Percentiles rank a stretch among this genome's conserved stretches.
Conservation (phyloP, 495 filamentous ascomycete genomes). For the Aspergillus sparsus region DNA sequence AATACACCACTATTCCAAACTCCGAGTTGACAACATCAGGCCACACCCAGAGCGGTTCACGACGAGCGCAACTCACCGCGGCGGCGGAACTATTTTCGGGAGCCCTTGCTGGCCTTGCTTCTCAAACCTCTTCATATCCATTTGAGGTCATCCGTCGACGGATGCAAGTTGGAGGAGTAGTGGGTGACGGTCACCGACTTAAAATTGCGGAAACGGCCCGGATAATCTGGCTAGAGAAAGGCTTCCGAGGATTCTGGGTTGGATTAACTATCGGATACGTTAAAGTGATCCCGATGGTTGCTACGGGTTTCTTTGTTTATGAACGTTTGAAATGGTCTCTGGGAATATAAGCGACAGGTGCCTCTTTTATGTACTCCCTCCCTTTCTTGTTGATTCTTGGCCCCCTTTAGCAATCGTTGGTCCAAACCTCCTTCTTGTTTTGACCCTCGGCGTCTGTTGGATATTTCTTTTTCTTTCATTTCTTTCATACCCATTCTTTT, state of each 20-base stretch:
- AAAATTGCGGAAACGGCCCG: constrained; percentile 75
- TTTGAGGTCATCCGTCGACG: constrained; percentile 87
- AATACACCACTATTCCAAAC: constrained; percentile 64
- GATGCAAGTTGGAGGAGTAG: constrained; percentile 95
- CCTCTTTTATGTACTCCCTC: constrained; percentile 3
- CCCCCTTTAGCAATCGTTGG: background rate
- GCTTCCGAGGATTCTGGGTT: constrained; percentile 84
- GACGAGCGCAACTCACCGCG: constrained; percentile 56
- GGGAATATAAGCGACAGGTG: constrained; percentile 52
- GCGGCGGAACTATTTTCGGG: constrained; percentile 81
- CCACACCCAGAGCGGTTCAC: constrained; percentile 28
- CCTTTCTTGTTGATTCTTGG: background rate
- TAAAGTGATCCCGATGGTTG: constrained; percentile 90
- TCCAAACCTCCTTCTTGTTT: background rate
- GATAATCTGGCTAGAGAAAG: constrained; percentile 72
- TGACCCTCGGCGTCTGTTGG: constrained; percentile 10
- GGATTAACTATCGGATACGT: constrained; percentile 92
- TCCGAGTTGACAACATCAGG: constrained; percentile 27
- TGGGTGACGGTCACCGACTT: constrained; percentile 81
- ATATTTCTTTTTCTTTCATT: constrained; percentile 9
- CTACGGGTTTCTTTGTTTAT: constrained; percentile 76
- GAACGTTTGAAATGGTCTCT: constrained; percentile 76
- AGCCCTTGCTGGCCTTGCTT: constrained; percentile 80
- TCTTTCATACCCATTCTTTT: constrained; percentile 26
- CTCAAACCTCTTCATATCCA: constrained; percentile 90